phyloP scores from a whole-genome alignment of 2,329 filamentous ascomycete species.

The Penicillium paneum region DNA sequence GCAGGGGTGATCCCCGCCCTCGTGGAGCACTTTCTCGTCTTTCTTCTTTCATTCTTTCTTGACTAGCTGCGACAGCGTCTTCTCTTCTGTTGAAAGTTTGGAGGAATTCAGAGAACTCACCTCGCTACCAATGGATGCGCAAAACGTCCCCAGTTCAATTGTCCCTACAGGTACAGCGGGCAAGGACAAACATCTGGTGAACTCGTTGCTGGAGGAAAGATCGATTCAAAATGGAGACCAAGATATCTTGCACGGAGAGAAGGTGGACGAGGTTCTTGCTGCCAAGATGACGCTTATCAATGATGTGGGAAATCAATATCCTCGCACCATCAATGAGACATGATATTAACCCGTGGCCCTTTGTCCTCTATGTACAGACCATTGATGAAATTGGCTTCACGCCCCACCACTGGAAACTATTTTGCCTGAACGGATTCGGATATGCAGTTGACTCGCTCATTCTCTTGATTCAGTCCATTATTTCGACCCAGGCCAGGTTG shows the following conservation, averaged over 20 bases:
- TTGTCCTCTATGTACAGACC: constrained; percentile 12
- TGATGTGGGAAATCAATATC: constrained; percentile 19
- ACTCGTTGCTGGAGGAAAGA: neutral
- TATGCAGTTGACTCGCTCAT: constrained; percentile 43
- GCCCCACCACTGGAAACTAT: constrained; percentile 57
- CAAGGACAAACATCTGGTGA: neutral
- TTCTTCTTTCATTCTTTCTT: neutral
- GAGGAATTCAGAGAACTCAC: neutral
- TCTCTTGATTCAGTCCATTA: constrained; percentile 36
- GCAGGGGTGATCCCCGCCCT: neutral
- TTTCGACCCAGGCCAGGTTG: constrained; percentile 20
- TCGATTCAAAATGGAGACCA: neutral
- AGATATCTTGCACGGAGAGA: constrained; percentile 13
- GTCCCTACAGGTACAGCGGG: neutral
- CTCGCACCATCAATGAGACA: neutral
- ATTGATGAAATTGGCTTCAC: constrained; percentile 62
- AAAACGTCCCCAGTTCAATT: neutral
- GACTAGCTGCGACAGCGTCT: neutral
- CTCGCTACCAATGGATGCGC: neutral
- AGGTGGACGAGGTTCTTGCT: constrained; percentile 39
- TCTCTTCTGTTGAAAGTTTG: neutral
- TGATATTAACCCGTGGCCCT: neutral
- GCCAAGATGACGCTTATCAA: constrained; percentile 42
- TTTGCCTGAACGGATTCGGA: constrained; percentile 61
- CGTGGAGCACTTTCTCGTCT: neutral